Base-by-base conservation (phyloP, 306 rosid genomes). In the Glycine latifolia region DNA sequence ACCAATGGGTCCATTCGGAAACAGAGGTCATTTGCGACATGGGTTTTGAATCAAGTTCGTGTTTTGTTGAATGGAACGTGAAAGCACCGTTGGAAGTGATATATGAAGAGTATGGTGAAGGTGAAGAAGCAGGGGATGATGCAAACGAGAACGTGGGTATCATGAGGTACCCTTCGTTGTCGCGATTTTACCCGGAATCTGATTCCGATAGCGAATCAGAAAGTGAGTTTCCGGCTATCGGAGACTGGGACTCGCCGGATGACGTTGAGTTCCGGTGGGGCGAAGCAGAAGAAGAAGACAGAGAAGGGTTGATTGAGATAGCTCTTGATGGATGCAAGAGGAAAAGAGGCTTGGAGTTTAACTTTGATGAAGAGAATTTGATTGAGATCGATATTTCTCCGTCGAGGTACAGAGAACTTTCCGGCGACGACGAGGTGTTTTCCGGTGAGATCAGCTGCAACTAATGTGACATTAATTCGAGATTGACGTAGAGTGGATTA, bases 251-350 rank as follows among this genome's bases (percentile, higher is more conserved):
- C 56, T 88, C 90, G n/a, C 88, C 79, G 66, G 93, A 79, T 66
- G 83, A 73, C 4, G 58, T 47, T 69, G 68, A 84, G 73, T 83
- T 84, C 85, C 10, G 63, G 80, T 90, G 92, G 95, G 86, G 83
- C 1, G 92, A 90, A 17, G 94, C 89, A 31, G 93, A 90, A 39
- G 94, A 90, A 17, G 95, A 89, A 41, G 96, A 90, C 31, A 79
- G 84, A 55, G 98, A 92, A 61, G 97, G 92, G 75, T 74, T 94
- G 53, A 92, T 92, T 50, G 98, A 94, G 92, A 94, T 94, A 82
- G 83, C 92, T 26, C 52, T 94, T 79, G 93, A 89, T 61, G 84
- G 77, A 8, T 73, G 74, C 9, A 76, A 68, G 44, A 83, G 49
- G 79, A 87, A 77, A 77, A 72, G 49, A 3, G 71, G 15, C 1